phyloP scores from a whole-genome alignment of 2,329 filamentous ascomycete species.

The Sclerotinia glacialis region DNA sequence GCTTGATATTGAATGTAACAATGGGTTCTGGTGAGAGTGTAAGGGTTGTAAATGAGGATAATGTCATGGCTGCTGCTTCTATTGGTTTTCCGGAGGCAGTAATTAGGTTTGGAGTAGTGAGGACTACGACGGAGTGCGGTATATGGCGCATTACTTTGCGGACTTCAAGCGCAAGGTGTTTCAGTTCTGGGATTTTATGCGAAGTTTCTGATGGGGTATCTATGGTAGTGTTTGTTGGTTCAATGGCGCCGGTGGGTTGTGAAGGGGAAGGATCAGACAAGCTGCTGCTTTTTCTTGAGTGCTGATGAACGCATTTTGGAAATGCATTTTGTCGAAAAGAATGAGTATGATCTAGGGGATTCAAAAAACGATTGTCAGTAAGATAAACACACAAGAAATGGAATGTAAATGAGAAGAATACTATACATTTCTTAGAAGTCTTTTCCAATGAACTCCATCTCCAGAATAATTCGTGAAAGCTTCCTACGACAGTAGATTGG shows the following conservation, averaged over 20 bases:
- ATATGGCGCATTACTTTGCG: conserved; percentile 37
- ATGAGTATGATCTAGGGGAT: not conserved
- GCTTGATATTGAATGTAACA: conserved; percentile 39
- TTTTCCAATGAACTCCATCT: conserved; percentile 9
- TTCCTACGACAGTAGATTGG: not conserved
- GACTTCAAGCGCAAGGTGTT: conserved; percentile 27
- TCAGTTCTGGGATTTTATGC: not conserved
- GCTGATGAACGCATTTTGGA: not conserved
- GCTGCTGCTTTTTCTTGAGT: not conserved
- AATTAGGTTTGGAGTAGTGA: conserved; percentile 28
- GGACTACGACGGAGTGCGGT: conserved; percentile 36
- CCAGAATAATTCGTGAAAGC: conserved; percentile 15
- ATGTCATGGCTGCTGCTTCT: conserved; percentile 34
- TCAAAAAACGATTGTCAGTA: not conserved
- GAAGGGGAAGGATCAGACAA: not conserved
- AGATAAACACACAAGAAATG: not conserved
- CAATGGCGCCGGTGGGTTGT: not conserved
- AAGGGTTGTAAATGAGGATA: conserved; percentile 40
- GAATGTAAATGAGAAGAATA: not conserved
- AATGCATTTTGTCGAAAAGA: not conserved
- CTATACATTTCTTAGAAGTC: conserved; percentile 10
- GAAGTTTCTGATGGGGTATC: not conserved
- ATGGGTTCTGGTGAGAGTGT: conserved; percentile 36
- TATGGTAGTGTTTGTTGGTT: not conserved
- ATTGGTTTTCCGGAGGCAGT: not conserved